Evolutionary conservation across 805 yeast genomes (phyloP).

Genomic region (Suhomyces xylopsoci): DNA sequence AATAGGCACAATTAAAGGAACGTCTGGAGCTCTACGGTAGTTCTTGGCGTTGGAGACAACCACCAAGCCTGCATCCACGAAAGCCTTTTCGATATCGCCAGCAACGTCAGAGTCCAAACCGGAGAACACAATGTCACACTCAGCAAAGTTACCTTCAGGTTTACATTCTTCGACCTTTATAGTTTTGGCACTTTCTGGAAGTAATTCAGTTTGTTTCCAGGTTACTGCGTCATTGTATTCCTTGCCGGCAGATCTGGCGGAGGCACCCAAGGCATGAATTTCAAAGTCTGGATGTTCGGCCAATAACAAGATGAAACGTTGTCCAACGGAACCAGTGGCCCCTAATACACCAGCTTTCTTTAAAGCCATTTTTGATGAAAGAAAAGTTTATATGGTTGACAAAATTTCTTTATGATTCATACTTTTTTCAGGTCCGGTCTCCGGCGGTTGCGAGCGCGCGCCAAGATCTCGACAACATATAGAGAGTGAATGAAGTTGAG

Average conservation of each 20-base stretch:
- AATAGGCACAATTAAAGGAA: constrained; percentile 93
- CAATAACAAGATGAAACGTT: constrained; percentile 82
- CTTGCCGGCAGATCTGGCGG: constrained; percentile 91
- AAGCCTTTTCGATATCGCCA: constrained; percentile 85
- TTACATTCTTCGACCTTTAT: constrained; percentile 76
- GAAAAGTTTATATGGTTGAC: not conserved
- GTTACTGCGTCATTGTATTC: constrained; percentile 77
- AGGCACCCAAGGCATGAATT: constrained; percentile 84
- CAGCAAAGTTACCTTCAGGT: constrained; percentile 65
- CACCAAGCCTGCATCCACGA: constrained; percentile 75
- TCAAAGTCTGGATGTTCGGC: constrained; percentile 89
- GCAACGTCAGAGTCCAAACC: constrained; percentile 93
- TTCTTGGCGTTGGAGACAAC: constrained; percentile 95
- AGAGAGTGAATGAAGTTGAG: not conserved
- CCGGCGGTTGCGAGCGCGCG: constrained; percentile 4
- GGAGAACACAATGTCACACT: constrained; percentile 91
- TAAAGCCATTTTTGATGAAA: constrained; percentile 7
- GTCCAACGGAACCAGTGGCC: constrained; percentile 98
- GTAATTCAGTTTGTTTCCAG: constrained; percentile 88
- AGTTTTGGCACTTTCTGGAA: constrained; percentile 66
- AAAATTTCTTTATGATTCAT: not conserved
- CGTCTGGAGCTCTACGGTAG: constrained; percentile 82
- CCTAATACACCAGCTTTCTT: constrained; percentile 87
- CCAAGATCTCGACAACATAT: not conserved
- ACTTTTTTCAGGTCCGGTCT: constrained; percentile 3